phyloP scores from a whole-genome alignment of 2,329 filamentous ascomycete species.

The Xylariaceae sp. region DNA sequence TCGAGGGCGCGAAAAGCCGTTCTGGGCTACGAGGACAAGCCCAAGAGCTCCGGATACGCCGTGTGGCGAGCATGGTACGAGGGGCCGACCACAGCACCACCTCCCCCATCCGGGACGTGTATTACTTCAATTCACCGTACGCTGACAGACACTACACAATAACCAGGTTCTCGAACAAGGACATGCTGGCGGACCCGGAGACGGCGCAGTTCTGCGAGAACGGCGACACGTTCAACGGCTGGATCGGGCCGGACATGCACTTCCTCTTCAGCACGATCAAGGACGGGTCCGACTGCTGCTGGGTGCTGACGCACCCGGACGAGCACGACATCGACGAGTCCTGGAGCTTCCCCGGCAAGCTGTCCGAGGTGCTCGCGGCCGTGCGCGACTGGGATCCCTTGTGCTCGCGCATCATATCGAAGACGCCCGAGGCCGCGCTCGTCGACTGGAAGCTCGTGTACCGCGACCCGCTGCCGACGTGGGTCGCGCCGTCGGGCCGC shows the following conservation, averaged over 20 bases:
- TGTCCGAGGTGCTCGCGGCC: slow-evolving; percentile 43
- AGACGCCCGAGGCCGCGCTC: slow-evolving; percentile 31
- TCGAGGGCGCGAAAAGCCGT: slow-evolving; percentile 44
- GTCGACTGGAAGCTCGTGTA: slow-evolving; percentile 46
- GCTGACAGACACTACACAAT: too few species aligned
- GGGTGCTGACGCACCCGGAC: slow-evolving; percentile 50
- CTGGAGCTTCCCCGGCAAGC: slow-evolving; percentile 45
- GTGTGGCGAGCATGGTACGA: slow-evolving; percentile 45
- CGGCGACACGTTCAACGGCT: slow-evolving; percentile 52
- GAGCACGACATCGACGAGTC: slow-evolving; percentile 47
- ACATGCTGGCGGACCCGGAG: slow-evolving; percentile 42
- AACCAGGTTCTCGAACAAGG: slow-evolving; percentile 37
- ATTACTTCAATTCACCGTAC: too few species aligned
- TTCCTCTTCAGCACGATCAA: slow-evolving; percentile 52
- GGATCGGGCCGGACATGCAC: slow-evolving; percentile 50
- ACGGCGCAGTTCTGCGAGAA: slow-evolving; percentile 47
- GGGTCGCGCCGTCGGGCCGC: slow-evolving; percentile 36
- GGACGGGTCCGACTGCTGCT: slow-evolving; percentile 46
- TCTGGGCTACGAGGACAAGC: slow-evolving; percentile 42
- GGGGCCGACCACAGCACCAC: too few species aligned
- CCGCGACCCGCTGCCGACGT: slow-evolving; percentile 40
- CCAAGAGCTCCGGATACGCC: slow-evolving; percentile 43
- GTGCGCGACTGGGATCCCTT: slow-evolving; percentile 45
- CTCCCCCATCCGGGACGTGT: too few species aligned
- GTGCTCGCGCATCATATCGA: slow-evolving; percentile 35